Evolutionary conservation across 1,284 basidiomycete species (phyloP).

Genomic region (Tetrapyrgos nigripes): DNA sequence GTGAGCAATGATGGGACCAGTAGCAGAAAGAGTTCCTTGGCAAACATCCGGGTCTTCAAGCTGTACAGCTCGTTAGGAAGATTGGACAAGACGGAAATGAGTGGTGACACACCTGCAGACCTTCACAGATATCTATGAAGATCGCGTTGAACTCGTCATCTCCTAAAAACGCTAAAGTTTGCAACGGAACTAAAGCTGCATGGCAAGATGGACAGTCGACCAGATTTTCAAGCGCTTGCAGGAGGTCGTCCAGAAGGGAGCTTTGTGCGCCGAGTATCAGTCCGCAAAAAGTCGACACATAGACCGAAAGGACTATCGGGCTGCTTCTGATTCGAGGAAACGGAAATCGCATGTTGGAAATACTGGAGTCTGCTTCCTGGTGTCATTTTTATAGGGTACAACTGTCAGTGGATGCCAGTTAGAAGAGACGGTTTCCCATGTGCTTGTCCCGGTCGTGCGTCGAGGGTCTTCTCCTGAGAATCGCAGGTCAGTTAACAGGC

Average conservation of each 20-base stretch:
- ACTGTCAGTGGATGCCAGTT: too few species aligned
- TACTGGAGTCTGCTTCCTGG: too few species aligned
- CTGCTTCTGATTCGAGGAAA: neutral
- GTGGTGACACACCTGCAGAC: conserved; percentile 7
- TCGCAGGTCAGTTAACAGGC: too few species aligned
- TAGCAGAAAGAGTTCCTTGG: conserved; percentile 51
- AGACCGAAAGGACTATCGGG: too few species aligned
- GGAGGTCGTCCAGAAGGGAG: conserved; percentile 1
- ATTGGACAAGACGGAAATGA: neutral
- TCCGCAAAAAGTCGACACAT: neutral
- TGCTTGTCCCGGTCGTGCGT: too few species aligned
- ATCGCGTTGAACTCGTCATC: conserved; percentile 11
- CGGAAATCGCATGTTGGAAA: too few species aligned
- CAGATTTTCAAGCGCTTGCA: conserved; percentile 9
- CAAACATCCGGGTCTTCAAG: conserved; percentile 53
- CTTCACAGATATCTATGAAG: conserved; percentile 12
- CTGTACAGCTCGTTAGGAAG: neutral
- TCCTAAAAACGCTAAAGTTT: conserved; percentile 10
- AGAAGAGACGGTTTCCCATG: too few species aligned
- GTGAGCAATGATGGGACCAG: conserved; percentile 65
- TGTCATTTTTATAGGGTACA: too few species aligned
- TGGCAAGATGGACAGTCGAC: conserved; percentile 15
- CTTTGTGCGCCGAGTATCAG: neutral
- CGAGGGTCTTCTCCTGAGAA: too few species aligned
- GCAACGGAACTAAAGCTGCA: conserved; percentile 10